Percentiles rank a stretch among this genome's conserved stretches.
These are phyloP conservation scores for Cladosporium sp. DNA, from an alignment of 2,329 filamentous ascomycete genomes.

Conservation along the genomic window DNA sequence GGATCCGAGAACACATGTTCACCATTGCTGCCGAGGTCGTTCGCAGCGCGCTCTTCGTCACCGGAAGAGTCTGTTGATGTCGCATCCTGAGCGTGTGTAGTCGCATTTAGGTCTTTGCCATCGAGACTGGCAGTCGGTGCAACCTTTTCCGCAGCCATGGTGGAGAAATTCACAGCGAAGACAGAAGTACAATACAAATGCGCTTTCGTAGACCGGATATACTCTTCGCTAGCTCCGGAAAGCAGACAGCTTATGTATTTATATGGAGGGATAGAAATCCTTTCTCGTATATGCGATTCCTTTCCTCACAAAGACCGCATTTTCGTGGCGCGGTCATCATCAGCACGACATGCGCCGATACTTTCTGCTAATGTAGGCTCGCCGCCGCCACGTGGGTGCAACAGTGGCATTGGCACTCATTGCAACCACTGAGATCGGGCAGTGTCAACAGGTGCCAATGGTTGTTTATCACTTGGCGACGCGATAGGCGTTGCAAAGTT, in stretches of 20 bases:
- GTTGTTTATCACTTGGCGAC: conserved; percentile 6
- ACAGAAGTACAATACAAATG: no score
- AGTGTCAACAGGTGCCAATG: neutral
- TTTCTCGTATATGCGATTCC: neutral
- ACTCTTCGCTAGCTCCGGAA: neutral
- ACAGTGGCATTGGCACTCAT: neutral
- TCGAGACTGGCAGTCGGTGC: neutral
- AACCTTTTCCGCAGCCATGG: conserved; percentile 1
- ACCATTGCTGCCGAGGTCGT: neutral
- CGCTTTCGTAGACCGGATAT: neutral
- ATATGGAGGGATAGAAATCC: neutral
- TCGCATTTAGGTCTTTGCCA: neutral
- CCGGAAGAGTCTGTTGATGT: neutral
- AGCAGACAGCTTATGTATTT: neutral
- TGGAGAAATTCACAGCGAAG: neutral
- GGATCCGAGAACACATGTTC: conserved; percentile 48
- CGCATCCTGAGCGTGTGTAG: neutral
- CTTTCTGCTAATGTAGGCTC: neutral
- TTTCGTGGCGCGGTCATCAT: neutral
- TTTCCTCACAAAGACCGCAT: neutral
- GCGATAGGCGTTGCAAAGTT: neutral
- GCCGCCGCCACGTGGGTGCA: neutral
- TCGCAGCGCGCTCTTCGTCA: neutral
- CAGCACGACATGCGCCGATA: neutral
- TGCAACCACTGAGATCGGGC: neutral